Percentiles rank a stretch among this genome's conserved stretches.
Conservation (phyloP, 2,329 filamentous ascomycete species). For the Proliferodiscus dingleyae region DNA sequence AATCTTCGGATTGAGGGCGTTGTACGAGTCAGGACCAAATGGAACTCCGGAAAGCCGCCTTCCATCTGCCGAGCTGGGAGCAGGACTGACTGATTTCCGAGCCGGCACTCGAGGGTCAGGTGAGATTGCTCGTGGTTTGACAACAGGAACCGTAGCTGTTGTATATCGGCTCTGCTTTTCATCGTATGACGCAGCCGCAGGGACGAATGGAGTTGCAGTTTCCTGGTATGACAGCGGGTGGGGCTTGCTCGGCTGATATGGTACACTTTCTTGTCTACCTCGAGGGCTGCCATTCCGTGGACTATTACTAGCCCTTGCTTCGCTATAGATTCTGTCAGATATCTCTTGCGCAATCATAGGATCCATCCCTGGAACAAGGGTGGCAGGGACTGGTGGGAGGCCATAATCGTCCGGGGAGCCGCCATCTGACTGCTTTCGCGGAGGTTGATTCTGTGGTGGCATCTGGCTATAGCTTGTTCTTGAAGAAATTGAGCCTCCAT, state of each 20-base stretch:
- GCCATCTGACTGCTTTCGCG: constrained; percentile 19
- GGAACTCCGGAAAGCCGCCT: constrained; percentile 58
- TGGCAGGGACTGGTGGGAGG: constrained; percentile 47
- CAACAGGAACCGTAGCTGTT: constrained; percentile 29
- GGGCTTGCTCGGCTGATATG: constrained; percentile 23
- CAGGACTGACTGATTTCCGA: constrained; percentile 73
- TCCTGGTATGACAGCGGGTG: constrained; percentile 26
- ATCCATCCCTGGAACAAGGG: constrained; percentile 58
- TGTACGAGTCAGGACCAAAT: constrained; percentile 72
- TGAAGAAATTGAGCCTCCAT: constrained; percentile 21
- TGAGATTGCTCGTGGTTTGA: constrained; percentile 26
- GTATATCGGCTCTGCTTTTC: constrained; percentile 26
- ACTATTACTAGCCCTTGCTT: constrained; percentile 46
- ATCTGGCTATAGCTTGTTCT: constrained; percentile 23
- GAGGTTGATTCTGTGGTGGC: constrained; percentile 18
- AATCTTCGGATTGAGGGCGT: constrained; percentile 59
- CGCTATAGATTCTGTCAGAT: constrained; percentile 53
- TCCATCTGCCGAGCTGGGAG: constrained; percentile 42
- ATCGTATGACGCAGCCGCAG: constrained; percentile 24
- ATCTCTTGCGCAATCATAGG: constrained; percentile 51
- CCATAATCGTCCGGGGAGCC: constrained; percentile 31
- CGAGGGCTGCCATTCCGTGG: constrained; percentile 32
- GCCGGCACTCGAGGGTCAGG: constrained; percentile 37
- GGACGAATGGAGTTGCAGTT: constrained; percentile 19
- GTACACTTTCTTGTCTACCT: constrained; percentile 32